Evolutionary conservation across 1,139 yeast genomes (phyloP), one percentile per base, ranked within the genome.

Genomic region (Yamadazyma membranifaciens): DNA sequence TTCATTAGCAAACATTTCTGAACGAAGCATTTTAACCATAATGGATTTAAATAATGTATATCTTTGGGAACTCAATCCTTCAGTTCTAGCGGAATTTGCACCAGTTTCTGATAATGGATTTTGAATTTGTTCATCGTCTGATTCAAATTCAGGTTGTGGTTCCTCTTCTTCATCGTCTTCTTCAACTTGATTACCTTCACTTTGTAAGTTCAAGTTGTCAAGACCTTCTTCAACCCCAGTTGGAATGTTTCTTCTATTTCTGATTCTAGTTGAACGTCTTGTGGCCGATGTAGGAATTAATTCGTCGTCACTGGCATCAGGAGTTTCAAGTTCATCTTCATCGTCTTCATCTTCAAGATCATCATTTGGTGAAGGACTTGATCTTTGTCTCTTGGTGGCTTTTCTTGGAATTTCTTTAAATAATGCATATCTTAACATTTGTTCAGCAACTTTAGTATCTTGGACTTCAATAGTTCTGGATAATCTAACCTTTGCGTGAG

Each of bases 401-500:
- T 64, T 68, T 49, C 63, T 69, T 32, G 77, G 65, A 6, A 82
- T 80, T 58, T 87, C 95, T 57, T 84, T 85, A 71, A 91, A 86
- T 50, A 94, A 69, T 0, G 98, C 94, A 61, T 78, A 92, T 56
- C 95, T 75, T 51, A 92, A 70, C 54, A 94, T 63, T 52, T 84
- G 86, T 51, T 88, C 94, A 3, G 99, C 98, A 33, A 87, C 83
- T 48, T 75, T 70, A 2, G 97, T 96, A 63, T 92, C 99, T 48
- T 74, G 75, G 25, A 78, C 78, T 31, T 84, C 88, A 15, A 92
- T 83, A 2, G 79, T 73, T 51, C 78, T 78, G 17, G 96, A 85
- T 41, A 92, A 71, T 54, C 98, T 75, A 11, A 92, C 88, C 60
- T 92, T 92, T 16, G 99, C 98, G 63, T 92, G 99, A 0, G 98